A percentile compares a stretch with the other conserved stretches of the same genome.
Conservation (phyloP, 73 alveolate genomes). For the Paramecium octaurelia region DNA sequence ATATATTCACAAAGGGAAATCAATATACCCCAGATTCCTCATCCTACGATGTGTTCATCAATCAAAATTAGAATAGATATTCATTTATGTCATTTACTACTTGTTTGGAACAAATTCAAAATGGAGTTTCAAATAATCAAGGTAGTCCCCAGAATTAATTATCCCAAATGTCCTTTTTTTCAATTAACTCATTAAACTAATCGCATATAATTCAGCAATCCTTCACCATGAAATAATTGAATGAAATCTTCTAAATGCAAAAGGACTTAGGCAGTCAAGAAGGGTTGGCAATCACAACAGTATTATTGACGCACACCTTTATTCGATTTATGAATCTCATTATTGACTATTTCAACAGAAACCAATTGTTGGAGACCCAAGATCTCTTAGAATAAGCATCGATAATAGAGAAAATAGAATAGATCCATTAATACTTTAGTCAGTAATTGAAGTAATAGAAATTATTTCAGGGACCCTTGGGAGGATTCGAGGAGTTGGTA, state of each 20-base stretch:
- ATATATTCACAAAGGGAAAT: neutral
- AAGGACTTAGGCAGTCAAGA: neutral
- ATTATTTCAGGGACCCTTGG: neutral
- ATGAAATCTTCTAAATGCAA: neutral
- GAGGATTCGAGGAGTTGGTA: neutral
- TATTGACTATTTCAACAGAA: neutral
- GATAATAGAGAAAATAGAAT: neutral
- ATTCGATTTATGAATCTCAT: neutral
- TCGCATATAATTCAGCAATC: neutral
- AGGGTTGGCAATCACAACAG: neutral
- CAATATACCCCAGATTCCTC: neutral
- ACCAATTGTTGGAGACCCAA: neutral
- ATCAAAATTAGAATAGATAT: neutral
- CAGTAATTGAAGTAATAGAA: neutral
- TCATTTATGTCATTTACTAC: neutral
- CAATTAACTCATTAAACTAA: neutral
- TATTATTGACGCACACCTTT: neutral
- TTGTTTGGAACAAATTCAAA: neutral
- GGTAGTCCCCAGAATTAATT: neutral
- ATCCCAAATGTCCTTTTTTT: neutral
- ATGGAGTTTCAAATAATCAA: neutral
- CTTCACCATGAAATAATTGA: neutral
- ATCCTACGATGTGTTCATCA: neutral
- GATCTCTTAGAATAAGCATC: neutral
- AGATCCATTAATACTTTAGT: neutral